Evolutionary conservation across 345 rosid species (phyloP).

Genomic region (Schrenkiella parvula): DNA sequence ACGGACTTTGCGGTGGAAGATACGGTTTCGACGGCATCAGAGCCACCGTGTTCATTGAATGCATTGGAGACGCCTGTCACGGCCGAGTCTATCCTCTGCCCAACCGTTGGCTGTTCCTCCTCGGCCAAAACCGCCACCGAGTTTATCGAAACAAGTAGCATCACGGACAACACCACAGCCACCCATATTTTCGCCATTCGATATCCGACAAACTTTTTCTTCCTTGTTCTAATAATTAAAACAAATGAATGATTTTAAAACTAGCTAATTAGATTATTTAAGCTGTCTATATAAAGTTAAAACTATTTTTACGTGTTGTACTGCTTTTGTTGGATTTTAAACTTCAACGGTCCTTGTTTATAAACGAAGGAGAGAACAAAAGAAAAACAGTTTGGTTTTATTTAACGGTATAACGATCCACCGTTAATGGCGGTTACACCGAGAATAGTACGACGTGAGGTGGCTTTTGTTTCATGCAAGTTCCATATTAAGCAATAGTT

Average conservation of each 20-base stretch:
- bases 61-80: background rate
- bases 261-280: background rate
- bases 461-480: constrained; percentile 23
- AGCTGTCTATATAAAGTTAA: background rate
- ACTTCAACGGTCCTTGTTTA: constrained; percentile 1
- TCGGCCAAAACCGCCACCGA: background rate
- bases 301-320: background rate
- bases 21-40: constrained; percentile 10
- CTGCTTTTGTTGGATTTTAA: background rate
- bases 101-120: constrained; percentile 23
- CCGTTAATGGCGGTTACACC: constrained; percentile 14
- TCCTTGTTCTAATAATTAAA: background rate
- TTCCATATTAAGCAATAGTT: constrained; percentile 7
- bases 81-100: constrained; percentile 18
- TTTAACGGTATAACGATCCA: constrained; percentile 9
- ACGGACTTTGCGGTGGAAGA: constrained; percentile 9
- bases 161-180: constrained; percentile 14
- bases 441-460: constrained; percentile 6
- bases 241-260: background rate
- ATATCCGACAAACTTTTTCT: background rate
- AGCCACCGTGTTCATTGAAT: constrained; percentile 27
- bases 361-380: background rate
- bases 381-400: background rate
- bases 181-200: constrained; percentile 13
- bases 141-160: constrained; percentile 16